These are phyloP conservation scores for Rhododendron kiyosumense DNA, from an alignment of 148 eudicot species.

Conservation along the genomic window DNA sequence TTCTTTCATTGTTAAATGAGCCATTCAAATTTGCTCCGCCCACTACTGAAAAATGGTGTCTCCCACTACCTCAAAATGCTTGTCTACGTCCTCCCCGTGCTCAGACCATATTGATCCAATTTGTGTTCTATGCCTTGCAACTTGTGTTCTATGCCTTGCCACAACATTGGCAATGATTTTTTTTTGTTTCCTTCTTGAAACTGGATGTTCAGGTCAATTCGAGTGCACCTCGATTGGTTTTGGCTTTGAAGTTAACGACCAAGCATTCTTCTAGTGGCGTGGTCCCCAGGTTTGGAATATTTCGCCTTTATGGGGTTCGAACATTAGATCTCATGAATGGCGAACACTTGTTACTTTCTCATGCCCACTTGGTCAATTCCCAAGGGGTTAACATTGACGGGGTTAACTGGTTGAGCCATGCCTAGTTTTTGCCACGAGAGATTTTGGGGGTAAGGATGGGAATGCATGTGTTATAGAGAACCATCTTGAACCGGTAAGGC, in stretches of 20 bases:
- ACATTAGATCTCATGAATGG: too few relatives aligned
- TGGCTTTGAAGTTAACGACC: neutral
- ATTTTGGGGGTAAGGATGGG: neutral
- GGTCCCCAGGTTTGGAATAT: too few relatives aligned
- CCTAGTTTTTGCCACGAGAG: too few relatives aligned
- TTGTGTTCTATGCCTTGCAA: neutral
- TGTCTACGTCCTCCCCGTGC: neutral
- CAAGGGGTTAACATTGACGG: too few relatives aligned
- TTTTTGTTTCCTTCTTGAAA: neutral
- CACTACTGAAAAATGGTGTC: neutral
- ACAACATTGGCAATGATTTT: neutral
- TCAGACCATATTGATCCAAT: neutral
- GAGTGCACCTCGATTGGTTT: too few relatives aligned
- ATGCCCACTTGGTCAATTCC: too few relatives aligned
- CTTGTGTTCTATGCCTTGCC: neutral
- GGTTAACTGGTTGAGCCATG: too few relatives aligned
- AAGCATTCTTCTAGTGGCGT: too few relatives aligned
- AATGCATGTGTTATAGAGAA: too few relatives aligned
- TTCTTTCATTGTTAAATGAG: neutral
- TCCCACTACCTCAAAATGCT: neutral
- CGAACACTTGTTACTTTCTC: too few relatives aligned
- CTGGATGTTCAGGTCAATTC: too few relatives aligned
- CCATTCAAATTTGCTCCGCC: neutral
- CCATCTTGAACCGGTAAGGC: neutral
- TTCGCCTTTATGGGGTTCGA: too few relatives aligned